Base-by-base conservation (phyloP, 495 filamentous ascomycete species). In the Lasiosphaeria ovina region DNA sequence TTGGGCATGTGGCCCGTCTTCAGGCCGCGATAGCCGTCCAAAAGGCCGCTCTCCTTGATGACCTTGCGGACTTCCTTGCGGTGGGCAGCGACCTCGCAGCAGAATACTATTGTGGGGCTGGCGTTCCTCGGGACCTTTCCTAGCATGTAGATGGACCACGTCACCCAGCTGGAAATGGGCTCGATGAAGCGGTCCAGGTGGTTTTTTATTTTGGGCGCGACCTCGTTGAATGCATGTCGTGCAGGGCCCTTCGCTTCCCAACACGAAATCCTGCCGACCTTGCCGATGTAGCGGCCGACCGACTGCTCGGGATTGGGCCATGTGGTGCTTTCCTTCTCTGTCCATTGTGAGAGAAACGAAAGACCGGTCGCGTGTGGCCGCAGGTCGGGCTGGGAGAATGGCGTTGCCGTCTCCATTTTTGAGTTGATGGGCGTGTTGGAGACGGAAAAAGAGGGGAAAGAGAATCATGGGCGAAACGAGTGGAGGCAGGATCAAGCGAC, bases 1-100 rank as follows among this genome's bases (percentile, higher is more conserved):
- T 35, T 33, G 3, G 55, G 55, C 55, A 58, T 58, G 44, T 58
- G 55, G n/a, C 44, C 55, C n/a, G 55, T 58, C 32, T 58, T 58
- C 6, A 58, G 6, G 12, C 55, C 55, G 9, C 16, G 55, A 49
- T 58, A 58, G 14, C 40, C 55, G 14, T 58, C 55, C 2, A 58
- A 33, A 38, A 58, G 55, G 17, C 55, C 55, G 32, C 55, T 58
- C 45, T 58, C 55, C 10, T 48, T 50, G 44, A 58, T 50, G 45
- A 36, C 47, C 8, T 58, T 50, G 17, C 47, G 50, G 45, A 58
- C 55, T 36, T 58, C 10, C 47, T 58, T 58, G 12, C 55, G 55
- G 24, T 58, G 55, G 6, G 55, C 33, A 24, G 45, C 40, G 8
- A 58, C 55, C 7, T 51, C 55, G 17, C 55, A 58, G 45, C 55